Conservation (phyloP, 768 basidiomycete species). For the Phlebiopsis gigantea region DNA sequence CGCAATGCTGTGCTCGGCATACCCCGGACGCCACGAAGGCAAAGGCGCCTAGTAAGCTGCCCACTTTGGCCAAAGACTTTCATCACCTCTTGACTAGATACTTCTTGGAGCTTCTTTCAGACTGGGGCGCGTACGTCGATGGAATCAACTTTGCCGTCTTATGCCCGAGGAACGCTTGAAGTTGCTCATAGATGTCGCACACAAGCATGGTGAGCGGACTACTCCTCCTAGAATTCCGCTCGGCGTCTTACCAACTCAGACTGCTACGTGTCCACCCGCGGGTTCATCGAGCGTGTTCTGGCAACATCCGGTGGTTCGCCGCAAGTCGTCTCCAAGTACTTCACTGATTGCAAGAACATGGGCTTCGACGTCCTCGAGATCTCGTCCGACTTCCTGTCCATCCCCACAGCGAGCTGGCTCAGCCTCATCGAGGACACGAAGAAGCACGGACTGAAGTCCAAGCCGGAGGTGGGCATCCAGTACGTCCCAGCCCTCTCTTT, state of each 20-base stretch:
- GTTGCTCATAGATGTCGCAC: slow-evolving; percentile 34
- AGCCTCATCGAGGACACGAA: slow-evolving; percentile 34
- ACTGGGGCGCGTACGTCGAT: slow-evolving; percentile 40
- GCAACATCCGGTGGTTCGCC: slow-evolving; percentile 30
- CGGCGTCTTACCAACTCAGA: no score
- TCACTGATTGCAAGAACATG: slow-evolving; percentile 32
- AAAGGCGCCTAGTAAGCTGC: neutral
- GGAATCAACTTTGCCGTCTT: slow-evolving; percentile 40
- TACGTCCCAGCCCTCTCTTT: neutral
- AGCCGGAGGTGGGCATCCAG: slow-evolving; percentile 42
- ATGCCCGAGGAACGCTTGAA: slow-evolving; percentile 36
- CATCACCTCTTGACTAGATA: slow-evolving; percentile 32
- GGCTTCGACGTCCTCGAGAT: slow-evolving; percentile 43
- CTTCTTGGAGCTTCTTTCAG: slow-evolving; percentile 34
- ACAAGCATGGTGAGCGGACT: slow-evolving; percentile 27
- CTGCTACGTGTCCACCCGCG: slow-evolving; percentile 38
- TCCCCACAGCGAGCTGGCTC: slow-evolving; percentile 40
- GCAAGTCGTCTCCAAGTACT: slow-evolving; percentile 30
- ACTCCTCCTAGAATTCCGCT: no score
- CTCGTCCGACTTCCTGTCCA: slow-evolving; percentile 41
- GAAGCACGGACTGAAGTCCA: slow-evolving; percentile 35
- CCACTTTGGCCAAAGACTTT: slow-evolving; percentile 6
- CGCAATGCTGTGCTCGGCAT: no score
- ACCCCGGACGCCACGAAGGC: neutral
- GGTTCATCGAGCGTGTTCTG: slow-evolving; percentile 35